Conservation (phyloP, 768 basidiomycete species). For the Glaciozyma martinii region DNA sequence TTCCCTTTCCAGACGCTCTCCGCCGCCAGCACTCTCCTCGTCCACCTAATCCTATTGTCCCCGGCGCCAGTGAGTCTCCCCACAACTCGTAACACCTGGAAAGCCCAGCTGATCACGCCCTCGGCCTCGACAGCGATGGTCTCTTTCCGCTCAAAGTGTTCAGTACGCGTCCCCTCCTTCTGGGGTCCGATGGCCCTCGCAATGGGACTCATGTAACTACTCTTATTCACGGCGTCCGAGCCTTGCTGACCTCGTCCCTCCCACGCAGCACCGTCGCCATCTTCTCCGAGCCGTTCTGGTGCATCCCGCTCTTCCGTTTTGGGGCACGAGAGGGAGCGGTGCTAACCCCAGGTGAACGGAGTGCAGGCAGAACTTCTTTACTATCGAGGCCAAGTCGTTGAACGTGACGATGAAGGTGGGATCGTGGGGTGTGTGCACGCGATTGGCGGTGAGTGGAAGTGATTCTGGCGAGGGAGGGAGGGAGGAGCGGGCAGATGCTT, state of each 20-base stretch:
- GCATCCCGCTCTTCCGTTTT: not conserved
- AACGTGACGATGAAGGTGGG: slow-evolving; percentile 29
- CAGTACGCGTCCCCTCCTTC: slow-evolving; percentile 17
- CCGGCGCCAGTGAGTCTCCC: not conserved
- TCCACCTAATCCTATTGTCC: not conserved
- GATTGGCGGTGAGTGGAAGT: not conserved
- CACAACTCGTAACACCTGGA: not conserved
- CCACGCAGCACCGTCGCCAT: slow-evolving; percentile 12
- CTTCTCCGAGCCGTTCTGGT: slow-evolving; percentile 32
- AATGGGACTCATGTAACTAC: slow-evolving; percentile 14
- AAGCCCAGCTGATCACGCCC: not conserved
- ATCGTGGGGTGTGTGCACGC: slow-evolving; percentile 29
- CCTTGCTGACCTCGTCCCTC: not conserved
- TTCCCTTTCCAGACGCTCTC: not conserved
- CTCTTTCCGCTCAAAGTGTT: slow-evolving; percentile 16
- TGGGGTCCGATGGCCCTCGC: slow-evolving; percentile 23
- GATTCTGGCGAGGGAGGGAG: too few relatives aligned
- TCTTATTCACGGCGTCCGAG: too few relatives aligned
- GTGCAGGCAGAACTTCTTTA: slow-evolving; percentile 32
- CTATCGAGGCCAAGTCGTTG: slow-evolving; percentile 15
- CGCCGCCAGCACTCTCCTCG: not conserved
- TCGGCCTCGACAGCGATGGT: not conserved
- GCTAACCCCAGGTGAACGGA: not conserved
- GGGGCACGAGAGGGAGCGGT: not conserved
- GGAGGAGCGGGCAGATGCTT: not conserved